Conservation (phyloP, 371 early-diverging fungal species). For the Saksenaea vasiformis region DNA sequence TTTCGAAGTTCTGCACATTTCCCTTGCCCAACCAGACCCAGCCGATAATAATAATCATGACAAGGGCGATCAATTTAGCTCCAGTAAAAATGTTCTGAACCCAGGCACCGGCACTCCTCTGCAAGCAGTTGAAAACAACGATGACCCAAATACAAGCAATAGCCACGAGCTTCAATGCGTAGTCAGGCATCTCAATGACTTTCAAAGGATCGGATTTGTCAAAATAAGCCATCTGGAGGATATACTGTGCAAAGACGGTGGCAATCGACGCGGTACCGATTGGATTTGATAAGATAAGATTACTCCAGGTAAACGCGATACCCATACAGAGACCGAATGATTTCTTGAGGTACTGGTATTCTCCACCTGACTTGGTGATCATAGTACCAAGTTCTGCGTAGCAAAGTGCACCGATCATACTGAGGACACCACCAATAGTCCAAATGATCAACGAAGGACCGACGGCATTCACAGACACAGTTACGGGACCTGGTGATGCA, state of each 20-base stretch:
- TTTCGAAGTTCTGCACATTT: constrained; percentile 27
- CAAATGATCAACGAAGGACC: constrained; percentile 54
- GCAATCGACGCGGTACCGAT: constrained; percentile 60
- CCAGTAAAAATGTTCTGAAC: constrained; percentile 29
- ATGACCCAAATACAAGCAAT: constrained; percentile 39
- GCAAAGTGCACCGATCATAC: constrained; percentile 57
- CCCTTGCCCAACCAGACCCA: constrained; percentile 41
- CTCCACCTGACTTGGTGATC: constrained; percentile 55
- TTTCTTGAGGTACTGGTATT: constrained; percentile 45
- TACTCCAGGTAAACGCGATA: constrained; percentile 36
- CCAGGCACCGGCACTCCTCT: constrained; percentile 17
- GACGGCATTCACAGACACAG: constrained; percentile 44
- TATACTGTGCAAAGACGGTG: constrained; percentile 58
- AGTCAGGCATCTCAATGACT: constrained; percentile 19
- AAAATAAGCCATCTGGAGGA: constrained; percentile 42
- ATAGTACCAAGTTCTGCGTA: constrained; percentile 71
- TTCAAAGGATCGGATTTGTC: constrained; percentile 15
- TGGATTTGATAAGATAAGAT: constrained; percentile 31
- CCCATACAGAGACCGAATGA: constrained; percentile 34
- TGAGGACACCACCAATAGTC: constrained; percentile 54
- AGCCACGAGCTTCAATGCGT: constrained; percentile 33
- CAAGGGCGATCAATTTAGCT: constrained; percentile 37
- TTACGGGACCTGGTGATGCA: constrained; percentile 62
- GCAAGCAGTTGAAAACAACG: constrained; percentile 34
- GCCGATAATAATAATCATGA: constrained; percentile 45